A percentile compares a stretch with the other conserved stretches of the same genome.
phyloP scores from a whole-genome alignment of 306 rosid genomes.

The Lagenaria siceraria region DNA sequence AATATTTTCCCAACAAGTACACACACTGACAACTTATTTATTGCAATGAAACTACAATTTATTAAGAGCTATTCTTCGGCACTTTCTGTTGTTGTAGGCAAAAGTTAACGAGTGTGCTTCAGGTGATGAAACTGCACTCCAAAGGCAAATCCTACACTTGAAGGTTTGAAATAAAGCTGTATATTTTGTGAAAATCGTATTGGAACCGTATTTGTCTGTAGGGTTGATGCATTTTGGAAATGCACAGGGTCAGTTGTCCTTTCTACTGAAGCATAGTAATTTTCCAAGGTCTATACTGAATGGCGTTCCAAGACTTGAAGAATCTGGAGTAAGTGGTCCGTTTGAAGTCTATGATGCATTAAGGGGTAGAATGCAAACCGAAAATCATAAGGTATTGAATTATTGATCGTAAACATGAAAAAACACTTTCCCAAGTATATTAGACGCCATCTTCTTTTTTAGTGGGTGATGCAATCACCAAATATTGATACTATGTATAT shows the following conservation, averaged over 20 bases:
- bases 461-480: not conserved
- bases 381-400: conserved; percentile 18
- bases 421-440: conserved; percentile 18
- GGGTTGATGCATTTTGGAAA: conserved; percentile 23
- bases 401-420: conserved; percentile 17
- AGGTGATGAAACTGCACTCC: conserved; percentile 74
- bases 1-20: not conserved
- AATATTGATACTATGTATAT: conserved; percentile 11
- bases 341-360: conserved; percentile 26
- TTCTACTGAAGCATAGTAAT: conserved; percentile 41
- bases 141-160: conserved; percentile 71
- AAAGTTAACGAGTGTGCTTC: conserved; percentile 95
- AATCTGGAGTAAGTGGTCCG: conserved; percentile 27
- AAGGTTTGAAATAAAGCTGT: conserved; percentile 43
- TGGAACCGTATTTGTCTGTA: conserved; percentile 5
- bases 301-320: conserved; percentile 34
- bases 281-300: conserved; percentile 26
- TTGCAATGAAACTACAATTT: conserved; percentile 6
- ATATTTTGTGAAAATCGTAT: conserved; percentile 11
- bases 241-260: conserved; percentile 64
- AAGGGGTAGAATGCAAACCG: conserved; percentile 16
- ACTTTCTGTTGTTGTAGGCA: conserved; percentile 32
- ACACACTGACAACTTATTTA: not conserved
- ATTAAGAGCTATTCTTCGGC: conserved; percentile 5
- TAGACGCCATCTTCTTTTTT: not conserved